phyloP scores from a whole-genome alignment of 305 asterid species.

The Fraxinus floribunda region DNA sequence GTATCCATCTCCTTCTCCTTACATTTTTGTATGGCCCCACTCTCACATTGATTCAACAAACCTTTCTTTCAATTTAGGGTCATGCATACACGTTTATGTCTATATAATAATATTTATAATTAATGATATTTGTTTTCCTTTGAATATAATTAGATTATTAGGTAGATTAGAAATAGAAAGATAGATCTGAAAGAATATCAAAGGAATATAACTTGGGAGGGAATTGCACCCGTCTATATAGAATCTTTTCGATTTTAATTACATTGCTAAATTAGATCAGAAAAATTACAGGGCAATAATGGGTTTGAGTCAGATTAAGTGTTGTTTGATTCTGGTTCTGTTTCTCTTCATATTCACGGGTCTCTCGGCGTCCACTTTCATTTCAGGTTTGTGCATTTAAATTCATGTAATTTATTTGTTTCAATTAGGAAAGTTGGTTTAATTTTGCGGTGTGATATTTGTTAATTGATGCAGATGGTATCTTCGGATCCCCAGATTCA shows the following conservation, averaged over 20 bases:
- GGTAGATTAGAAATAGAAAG: conserved; percentile 4
- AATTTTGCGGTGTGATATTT: background rate
- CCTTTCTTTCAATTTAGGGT: background rate
- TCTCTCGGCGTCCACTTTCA: conserved; percentile 40
- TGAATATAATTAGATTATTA: background rate
- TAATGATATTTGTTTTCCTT: background rate
- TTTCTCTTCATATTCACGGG: conserved; percentile 33
- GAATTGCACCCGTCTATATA: background rate
- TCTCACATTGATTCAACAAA: background rate
- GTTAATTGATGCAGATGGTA: conserved; percentile 39
- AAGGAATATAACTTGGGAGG: background rate
- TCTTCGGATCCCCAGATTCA: conserved; percentile 48
- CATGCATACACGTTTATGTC: background rate
- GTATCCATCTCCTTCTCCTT: background rate
- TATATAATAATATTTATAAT: background rate
- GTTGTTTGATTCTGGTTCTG: conserved; percentile 31
- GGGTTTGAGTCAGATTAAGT: conserved; percentile 25
- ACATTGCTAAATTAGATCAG: background rate
- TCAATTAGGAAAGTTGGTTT: background rate
- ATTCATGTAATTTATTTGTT: background rate
- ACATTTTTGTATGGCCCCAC: background rate
- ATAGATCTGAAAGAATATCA: conserved; percentile 23
- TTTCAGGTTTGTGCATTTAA: conserved; percentile 44
- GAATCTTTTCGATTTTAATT: background rate
- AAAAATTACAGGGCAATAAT: conserved; percentile 7